phyloP scores from a whole-genome alignment of 495 filamentous ascomycete species.

The Emericellopsis terricola region DNA sequence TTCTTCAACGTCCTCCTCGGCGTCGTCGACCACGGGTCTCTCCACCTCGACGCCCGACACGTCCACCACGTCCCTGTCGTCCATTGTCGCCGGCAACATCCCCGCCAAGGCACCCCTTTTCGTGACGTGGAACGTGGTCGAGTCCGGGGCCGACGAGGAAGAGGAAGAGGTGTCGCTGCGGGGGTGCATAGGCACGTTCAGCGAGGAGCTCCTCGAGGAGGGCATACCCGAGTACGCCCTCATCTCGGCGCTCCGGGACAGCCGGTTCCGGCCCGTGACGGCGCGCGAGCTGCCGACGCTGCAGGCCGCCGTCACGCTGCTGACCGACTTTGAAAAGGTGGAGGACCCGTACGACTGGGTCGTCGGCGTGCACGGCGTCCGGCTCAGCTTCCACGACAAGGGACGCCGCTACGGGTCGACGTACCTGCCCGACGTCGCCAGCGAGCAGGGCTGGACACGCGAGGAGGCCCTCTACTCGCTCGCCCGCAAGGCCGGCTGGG shows the following conservation, averaged over 20 bases:
- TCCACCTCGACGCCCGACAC: constrained; percentile 15
- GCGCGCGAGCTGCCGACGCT: constrained; percentile 47
- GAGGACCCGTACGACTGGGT: constrained; percentile 67
- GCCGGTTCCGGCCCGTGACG: constrained; percentile 62
- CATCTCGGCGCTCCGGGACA: constrained; percentile 79
- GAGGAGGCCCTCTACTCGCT: constrained; percentile 78
- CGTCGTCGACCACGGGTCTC: background rate
- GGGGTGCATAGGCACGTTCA: constrained; percentile 95
- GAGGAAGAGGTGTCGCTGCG: constrained; percentile 43
- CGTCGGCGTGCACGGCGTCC: constrained; percentile 68
- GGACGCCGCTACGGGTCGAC: constrained; percentile 58
- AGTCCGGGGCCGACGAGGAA: constrained; percentile 30
- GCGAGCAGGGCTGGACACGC: constrained; percentile 90
- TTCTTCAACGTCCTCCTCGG: background rate
- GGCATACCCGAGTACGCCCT: constrained; percentile 71
- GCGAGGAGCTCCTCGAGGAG: constrained; percentile 48
- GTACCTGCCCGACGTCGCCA: constrained; percentile 81
- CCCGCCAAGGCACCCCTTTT: constrained; percentile 51
- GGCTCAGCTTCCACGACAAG: constrained; percentile 54
- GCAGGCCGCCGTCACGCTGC: constrained; percentile 52
- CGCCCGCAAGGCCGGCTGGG: constrained; percentile 91
- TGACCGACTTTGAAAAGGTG: constrained; percentile 60
- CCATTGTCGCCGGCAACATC: constrained; percentile 4
- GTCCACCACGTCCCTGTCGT: constrained; percentile 15
- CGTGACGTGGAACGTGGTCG: constrained; percentile 79